phyloP scores from a whole-genome alignment of 2,329 filamentous ascomycete species.

The Stenocarpella maydis region DNA sequence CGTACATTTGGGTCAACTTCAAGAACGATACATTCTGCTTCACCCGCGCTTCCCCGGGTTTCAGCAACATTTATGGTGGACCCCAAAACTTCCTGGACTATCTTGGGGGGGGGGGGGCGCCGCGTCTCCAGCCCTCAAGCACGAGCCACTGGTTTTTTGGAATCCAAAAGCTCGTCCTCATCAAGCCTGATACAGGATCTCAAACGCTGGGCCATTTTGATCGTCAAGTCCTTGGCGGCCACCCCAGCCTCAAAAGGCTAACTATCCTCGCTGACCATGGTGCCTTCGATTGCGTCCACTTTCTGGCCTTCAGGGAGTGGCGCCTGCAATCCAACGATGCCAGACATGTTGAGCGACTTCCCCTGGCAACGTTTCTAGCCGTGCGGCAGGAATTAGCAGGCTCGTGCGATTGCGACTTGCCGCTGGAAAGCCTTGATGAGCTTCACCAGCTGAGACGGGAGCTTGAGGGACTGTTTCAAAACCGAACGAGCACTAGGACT shows the following conservation, averaged over 20 bases:
- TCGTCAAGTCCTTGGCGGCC: not conserved
- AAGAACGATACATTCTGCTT: not conserved
- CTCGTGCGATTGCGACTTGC: not conserved
- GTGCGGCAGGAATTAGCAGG: not conserved
- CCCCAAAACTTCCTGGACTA: not conserved
- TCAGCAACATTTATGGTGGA: not conserved
- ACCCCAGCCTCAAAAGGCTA: not conserved
- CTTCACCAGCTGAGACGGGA: not conserved
- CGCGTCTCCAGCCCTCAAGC: not conserved
- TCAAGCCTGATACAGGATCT: not conserved
- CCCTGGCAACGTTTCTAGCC: not conserved
- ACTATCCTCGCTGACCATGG: not conserved
- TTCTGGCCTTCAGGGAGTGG: not conserved
- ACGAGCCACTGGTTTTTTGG: not conserved
- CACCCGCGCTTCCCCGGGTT: too few relatives aligned
- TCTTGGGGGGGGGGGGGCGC: not conserved
- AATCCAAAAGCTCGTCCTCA: not conserved
- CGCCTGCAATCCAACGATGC: too few relatives aligned
- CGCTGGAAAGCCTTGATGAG: not conserved
- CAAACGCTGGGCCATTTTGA: not conserved
- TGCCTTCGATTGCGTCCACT: not conserved
- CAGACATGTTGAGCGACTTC: not conserved
- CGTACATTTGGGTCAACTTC: not conserved
- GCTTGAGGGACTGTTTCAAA: not conserved
- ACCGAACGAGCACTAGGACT: not conserved